Evolutionary conservation across 345 rosid genomes (phyloP), one percentile per base, ranked within the genome.

Genomic region (Eucalyptus coolabah): DNA sequence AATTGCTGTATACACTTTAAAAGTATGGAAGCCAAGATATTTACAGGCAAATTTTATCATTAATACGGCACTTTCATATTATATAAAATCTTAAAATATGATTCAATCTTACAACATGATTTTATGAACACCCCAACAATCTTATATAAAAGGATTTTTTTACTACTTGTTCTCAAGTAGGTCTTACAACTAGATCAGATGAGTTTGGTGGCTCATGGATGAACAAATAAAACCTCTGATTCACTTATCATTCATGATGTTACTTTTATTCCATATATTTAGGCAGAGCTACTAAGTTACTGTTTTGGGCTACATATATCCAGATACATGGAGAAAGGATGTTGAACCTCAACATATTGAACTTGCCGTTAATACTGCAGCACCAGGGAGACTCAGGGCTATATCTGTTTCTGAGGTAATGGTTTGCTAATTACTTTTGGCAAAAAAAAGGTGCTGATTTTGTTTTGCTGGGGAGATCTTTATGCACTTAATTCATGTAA

Each of bases 261-360:
- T 50, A 21, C 13, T 67, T 69, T 49, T 30, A 23, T 59, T 87
- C 21, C 88, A 37, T 44, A 86, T 32, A n/a, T 85, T n/a, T 85
- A 34, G 47, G 72, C 9, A 50, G 18, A 51, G 47, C 37, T 51
- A 26, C 60, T 86, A 10, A 53, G 56, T 54, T 7, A 51, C 44
- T 86, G 17, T 51, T 86, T 47, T 86, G 10, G 81, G 47, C 50
- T 60, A 89, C 59, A 24, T 87, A 82, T 89, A 65, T 89, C 91
- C 90, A 98, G 99, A 98, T 94, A 98, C 98, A 40, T 98, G 99
- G 99, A 96, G 95, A 91, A 94, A 94, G 91, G 97, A 97, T 92
- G 91, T 96, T 72, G 93, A 92, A 87, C 93, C 95, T 86, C 87
- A 44, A 85, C 96, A 94, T 5, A 92, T 98, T 90, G 96, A 95